Conservation (phyloP, 768 basidiomycete genomes). For the Inosperma sp. region DNA sequence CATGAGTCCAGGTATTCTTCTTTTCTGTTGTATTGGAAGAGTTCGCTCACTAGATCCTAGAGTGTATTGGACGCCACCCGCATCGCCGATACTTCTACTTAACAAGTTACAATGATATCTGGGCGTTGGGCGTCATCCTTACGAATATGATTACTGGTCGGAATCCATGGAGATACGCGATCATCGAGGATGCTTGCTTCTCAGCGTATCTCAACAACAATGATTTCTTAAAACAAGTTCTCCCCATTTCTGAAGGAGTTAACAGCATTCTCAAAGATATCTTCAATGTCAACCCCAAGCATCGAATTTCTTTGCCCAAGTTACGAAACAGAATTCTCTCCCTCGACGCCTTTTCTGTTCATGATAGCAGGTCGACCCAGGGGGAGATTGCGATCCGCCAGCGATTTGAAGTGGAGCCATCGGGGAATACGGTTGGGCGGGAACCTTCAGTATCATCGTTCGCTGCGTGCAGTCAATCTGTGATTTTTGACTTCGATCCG, state of each 20-base stretch:
- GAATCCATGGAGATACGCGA: conserved; percentile 74
- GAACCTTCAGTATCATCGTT: too few species aligned
- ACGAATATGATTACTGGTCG: conserved; percentile 77
- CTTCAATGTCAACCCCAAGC: conserved; percentile 60
- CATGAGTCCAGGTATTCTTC: conserved; percentile 64
- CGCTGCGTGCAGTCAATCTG: too few species aligned
- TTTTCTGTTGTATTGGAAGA: neutral
- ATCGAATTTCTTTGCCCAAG: conserved; percentile 58
- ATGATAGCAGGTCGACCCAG: conserved; percentile 25
- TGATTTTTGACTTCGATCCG: too few species aligned
- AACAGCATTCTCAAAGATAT: conserved; percentile 66
- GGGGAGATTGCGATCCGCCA: too few species aligned
- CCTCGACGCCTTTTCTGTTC: conserved; percentile 59
- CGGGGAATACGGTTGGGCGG: too few species aligned
- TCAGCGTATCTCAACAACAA: conserved; percentile 55
- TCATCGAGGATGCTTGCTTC: conserved; percentile 63
- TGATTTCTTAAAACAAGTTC: conserved; percentile 58
- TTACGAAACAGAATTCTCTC: conserved; percentile 52
- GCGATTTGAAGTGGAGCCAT: too few species aligned
- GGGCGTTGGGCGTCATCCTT: conserved; percentile 76
- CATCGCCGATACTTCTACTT: conserved; percentile 44
- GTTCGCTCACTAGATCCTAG: conserved; percentile 27
- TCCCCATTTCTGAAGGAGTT: conserved; percentile 68
- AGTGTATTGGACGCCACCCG: conserved; percentile 48
- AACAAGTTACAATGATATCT: conserved; percentile 62